Base-by-base conservation (phyloP, 2,329 filamentous ascomycete species). In the Fragosphaeria purpurea region DNA sequence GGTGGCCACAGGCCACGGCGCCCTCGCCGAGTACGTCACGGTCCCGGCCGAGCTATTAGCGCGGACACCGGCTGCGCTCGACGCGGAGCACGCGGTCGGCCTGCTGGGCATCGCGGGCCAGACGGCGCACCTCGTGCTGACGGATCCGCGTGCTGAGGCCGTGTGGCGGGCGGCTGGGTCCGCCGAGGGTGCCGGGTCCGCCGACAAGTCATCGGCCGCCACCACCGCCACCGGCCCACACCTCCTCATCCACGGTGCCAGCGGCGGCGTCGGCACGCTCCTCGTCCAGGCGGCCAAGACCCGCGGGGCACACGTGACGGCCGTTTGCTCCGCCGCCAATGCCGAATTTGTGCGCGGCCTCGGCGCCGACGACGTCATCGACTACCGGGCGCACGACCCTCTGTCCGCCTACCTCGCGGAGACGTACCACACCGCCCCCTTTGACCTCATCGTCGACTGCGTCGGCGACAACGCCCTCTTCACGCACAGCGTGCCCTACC, bases 221-320 rank as follows among this genome's bases (percentile, higher is more conserved):
- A 34, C 9, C 7, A 31, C 42, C 61, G 66, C 52, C 62, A 65
- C 56, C 56, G 56, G 32, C 67, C 62, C 68, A 39, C 60, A 65
- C 3, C 70, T 76, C 38, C 56, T 77, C 44, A 62, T 77, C 4
- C 74, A 76, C 54, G 74, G 72, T 4, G 75, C 71, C 22, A 75
- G 73, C 55, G 74, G 74, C 1, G 74, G 72, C 10, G 70, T 77
- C 6, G 74, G 74, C 10, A 65, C 66, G 22, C 56, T 76, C 46
- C 62, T 67, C 1, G 61, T 75, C 44, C 74, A 77, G 61, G 67
- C 74, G n/a, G 54, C 62, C 56, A 64, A 73, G 54, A 65, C 70
- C 41, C 54, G 62, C 47, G 60, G 63, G 0, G 74, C 72, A 3
- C 59, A 63, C 46, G 67, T 79, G 1, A 69, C 69, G 1, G 75